These are phyloP conservation scores for Amanita phalloides DNA, from an alignment of 768 basidiomycete species.

Conservation along the genomic window DNA sequence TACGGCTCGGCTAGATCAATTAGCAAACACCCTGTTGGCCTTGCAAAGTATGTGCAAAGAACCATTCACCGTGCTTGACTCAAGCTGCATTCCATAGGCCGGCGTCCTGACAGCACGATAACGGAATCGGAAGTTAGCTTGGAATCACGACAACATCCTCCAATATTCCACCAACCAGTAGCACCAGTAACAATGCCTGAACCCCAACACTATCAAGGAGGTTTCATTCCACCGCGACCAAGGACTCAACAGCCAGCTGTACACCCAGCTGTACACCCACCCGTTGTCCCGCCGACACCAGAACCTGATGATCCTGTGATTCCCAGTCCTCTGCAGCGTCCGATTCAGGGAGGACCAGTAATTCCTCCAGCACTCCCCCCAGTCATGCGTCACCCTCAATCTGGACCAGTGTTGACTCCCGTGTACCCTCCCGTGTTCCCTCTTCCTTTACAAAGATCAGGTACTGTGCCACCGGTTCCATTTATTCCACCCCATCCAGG, in stretches of 20 bases:
- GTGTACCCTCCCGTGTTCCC: background rate
- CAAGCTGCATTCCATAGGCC: background rate
- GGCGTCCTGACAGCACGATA: slow-evolving; percentile 1
- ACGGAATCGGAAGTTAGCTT: slow-evolving; percentile 4
- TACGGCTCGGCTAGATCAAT: slow-evolving; percentile 44
- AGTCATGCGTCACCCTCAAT: background rate
- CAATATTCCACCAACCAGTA: background rate
- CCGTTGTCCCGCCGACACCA: slow-evolving; percentile 7
- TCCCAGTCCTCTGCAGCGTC: background rate
- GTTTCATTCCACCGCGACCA: background rate
- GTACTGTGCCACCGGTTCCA: background rate
- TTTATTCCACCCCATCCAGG: slow-evolving; percentile 2
- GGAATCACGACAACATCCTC: slow-evolving; percentile 1
- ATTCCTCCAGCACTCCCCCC: background rate
- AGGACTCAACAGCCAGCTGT: background rate
- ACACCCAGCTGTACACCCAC: background rate
- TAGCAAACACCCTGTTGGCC: slow-evolving; percentile 30
- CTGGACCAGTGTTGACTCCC: background rate
- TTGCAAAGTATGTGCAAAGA: slow-evolving; percentile 14
- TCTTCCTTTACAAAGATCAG: background rate
- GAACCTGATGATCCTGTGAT: slow-evolving; percentile 4
- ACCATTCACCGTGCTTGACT: background rate
- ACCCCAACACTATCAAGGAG: slow-evolving; percentile 1
- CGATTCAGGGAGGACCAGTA: background rate
- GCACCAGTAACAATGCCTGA: slow-evolving; percentile 8